phyloP scores from a whole-genome alignment of 225 moss, liverwort and hornwort species.

The Sphagnum tenellum region DNA sequence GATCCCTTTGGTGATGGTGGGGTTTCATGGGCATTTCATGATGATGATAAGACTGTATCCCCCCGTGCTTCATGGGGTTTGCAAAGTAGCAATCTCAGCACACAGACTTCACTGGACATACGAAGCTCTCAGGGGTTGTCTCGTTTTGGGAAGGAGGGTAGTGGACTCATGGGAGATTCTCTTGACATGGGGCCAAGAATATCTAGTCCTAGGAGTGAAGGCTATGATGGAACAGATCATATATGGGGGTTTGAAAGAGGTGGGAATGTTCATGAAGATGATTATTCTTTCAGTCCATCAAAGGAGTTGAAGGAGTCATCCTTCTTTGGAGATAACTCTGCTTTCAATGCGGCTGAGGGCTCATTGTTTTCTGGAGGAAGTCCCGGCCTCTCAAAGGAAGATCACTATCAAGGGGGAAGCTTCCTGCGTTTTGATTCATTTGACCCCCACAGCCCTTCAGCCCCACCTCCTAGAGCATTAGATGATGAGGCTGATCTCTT shows the following conservation, averaged over 20 bases:
- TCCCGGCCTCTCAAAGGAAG: constrained; percentile 15
- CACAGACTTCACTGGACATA: constrained; percentile 46
- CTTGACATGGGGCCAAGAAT: constrained; percentile 51
- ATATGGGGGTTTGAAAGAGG: constrained; percentile 37
- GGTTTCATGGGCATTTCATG: constrained; percentile 64
- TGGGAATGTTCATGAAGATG: constrained; percentile 53
- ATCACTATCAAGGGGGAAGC: constrained; percentile 9
- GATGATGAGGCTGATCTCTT: constrained; percentile 77
- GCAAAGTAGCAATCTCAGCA: constrained; percentile 71
- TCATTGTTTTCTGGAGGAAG: constrained; percentile 59
- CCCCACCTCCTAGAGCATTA: constrained; percentile 17
- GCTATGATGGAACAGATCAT: constrained; percentile 48
- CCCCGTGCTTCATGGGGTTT: constrained; percentile 72
- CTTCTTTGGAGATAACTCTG: constrained; percentile 49
- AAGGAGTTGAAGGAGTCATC: constrained; percentile 72
- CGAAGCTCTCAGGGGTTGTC: constrained; percentile 21
- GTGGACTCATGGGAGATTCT: constrained; percentile 43
- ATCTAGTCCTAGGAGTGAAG: constrained; percentile 22
- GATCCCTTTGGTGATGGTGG: constrained; percentile 62
- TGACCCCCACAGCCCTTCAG: constrained; percentile 30
- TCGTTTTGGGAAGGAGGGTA: constrained; percentile 31
- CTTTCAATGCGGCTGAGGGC: constrained; percentile 27
- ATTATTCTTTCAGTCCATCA: constrained; percentile 52
- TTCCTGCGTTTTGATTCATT: constrained; percentile 49
- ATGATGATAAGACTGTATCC: constrained; percentile 69